These are phyloP conservation scores for Zopfia rhizophila DNA, from an alignment of 2,329 filamentous ascomycete species.

Conservation along the genomic window DNA sequence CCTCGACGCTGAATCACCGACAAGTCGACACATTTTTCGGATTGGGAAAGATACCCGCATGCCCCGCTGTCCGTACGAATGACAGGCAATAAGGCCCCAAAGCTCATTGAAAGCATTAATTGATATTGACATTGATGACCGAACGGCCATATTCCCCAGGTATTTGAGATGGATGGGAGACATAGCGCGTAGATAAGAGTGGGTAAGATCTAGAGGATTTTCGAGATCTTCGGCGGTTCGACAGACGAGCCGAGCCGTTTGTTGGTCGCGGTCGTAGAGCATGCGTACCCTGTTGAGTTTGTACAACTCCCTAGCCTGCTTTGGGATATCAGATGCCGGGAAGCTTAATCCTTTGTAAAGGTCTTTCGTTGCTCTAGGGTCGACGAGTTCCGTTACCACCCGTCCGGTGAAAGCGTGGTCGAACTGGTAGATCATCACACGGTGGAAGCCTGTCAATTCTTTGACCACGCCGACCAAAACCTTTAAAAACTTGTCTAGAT, in stretches of 20 bases:
- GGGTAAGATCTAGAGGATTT: conserved; percentile 81
- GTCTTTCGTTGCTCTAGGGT: conserved; percentile 81
- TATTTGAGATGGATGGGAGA: conserved; percentile 92
- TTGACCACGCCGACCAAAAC: conserved; percentile 87
- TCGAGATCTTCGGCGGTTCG: conserved; percentile 78
- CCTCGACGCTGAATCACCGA: conserved; percentile 85
- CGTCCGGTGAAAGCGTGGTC: conserved; percentile 84
- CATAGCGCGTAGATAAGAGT: conserved; percentile 87
- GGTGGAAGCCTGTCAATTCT: conserved; percentile 89
- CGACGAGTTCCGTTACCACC: conserved; percentile 87
- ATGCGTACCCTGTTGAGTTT: conserved; percentile 89
- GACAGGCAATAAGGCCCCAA: conserved; percentile 89
- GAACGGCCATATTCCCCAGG: conserved; percentile 85
- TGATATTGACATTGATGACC: conserved; percentile 95
- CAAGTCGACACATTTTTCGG: conserved; percentile 87
- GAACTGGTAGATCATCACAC: conserved; percentile 94
- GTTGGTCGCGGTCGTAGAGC: conserved; percentile 83
- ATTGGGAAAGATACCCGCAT: conserved; percentile 95
- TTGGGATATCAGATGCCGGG: conserved; percentile 86
- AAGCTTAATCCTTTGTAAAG: conserved; percentile 90
- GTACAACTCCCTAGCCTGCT: conserved; percentile 87
- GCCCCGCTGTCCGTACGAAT: conserved; percentile 78
- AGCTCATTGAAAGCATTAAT: conserved; percentile 86
- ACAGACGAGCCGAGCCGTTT: conserved; percentile 84
- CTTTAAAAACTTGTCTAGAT: conserved; percentile 78